A percentile compares a stretch with the other conserved stretches of the same genome.
Evolutionary conservation across 768 basidiomycete genomes (phyloP).

Genomic region (Mrakia gelida): DNA sequence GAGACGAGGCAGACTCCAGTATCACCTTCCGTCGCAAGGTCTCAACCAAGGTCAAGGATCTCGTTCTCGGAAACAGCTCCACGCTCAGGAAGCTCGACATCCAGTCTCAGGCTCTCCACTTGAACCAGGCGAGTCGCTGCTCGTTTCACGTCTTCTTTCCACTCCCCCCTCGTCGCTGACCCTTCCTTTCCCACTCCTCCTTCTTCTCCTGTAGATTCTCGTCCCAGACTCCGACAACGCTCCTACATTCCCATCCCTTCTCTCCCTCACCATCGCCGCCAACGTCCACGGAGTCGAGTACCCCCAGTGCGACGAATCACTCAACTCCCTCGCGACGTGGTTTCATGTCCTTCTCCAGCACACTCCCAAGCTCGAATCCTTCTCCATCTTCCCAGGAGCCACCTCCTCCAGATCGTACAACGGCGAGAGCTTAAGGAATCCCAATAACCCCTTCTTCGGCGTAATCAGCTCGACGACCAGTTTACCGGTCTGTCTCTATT

Average conservation of each 20-base stretch:
- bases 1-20: not conserved
- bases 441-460: no score
- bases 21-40: not conserved
- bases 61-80: not conserved
- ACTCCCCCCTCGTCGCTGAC: not conserved
- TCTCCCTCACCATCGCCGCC: not conserved
- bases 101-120: not conserved
- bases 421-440: no score
- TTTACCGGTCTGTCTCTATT: no score
- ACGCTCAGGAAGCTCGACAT: not conserved
- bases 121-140: not conserved
- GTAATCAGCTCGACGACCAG: not conserved
- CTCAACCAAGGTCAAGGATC: not conserved
- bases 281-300: not conserved
- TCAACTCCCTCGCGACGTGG: not conserved
- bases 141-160: no score
- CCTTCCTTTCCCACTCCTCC: not conserved
- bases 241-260: not conserved
- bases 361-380: no score
- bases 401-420: no score
- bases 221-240: not conserved
- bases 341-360: not conserved
- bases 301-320: not conserved
- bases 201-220: not conserved
- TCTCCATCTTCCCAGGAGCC: no score